Conservation (phyloP, 306 rosid genomes). For the Cajanus cajan region DNA sequence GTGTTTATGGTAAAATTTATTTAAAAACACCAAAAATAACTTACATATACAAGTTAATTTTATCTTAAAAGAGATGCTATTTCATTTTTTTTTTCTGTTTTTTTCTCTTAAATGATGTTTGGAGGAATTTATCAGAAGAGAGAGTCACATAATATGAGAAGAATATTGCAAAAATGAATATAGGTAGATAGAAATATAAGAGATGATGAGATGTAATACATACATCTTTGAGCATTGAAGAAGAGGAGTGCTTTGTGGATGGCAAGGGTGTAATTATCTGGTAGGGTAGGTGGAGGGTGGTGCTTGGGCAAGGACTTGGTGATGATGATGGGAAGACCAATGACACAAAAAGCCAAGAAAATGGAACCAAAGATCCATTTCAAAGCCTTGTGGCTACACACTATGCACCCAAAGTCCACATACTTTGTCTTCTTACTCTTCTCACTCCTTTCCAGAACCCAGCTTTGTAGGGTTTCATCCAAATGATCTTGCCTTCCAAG, state of each 20-base stretch:
- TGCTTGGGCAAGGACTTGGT: slow-evolving; percentile 42
- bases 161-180: too few species aligned
- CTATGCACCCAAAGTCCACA: slow-evolving; percentile 61
- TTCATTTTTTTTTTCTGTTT: too few species aligned
- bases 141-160: too few species aligned
- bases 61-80: too few species aligned
- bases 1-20: too few species aligned
- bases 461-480: slow-evolving; percentile 51
- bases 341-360: slow-evolving; percentile 39
- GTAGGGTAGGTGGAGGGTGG: slow-evolving; percentile 25
- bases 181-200: not conserved
- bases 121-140: too few species aligned
- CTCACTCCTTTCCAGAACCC: slow-evolving; percentile 42
- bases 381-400: slow-evolving; percentile 41
- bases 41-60: too few species aligned
- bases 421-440: slow-evolving; percentile 45
- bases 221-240: slow-evolving; percentile 73
- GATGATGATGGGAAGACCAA: slow-evolving; percentile 56
- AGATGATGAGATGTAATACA: not conserved
- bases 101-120: too few species aligned
- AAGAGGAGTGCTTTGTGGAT: slow-evolving; percentile 58
- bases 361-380: slow-evolving; percentile 42
- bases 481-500: slow-evolving; percentile 17
- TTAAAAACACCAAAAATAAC: too few species aligned
- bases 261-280: slow-evolving; percentile 59